These are phyloP conservation scores for Diaporthe caulivora DNA, from an alignment of 2,329 filamentous ascomycete species.

Conservation along the genomic window DNA sequence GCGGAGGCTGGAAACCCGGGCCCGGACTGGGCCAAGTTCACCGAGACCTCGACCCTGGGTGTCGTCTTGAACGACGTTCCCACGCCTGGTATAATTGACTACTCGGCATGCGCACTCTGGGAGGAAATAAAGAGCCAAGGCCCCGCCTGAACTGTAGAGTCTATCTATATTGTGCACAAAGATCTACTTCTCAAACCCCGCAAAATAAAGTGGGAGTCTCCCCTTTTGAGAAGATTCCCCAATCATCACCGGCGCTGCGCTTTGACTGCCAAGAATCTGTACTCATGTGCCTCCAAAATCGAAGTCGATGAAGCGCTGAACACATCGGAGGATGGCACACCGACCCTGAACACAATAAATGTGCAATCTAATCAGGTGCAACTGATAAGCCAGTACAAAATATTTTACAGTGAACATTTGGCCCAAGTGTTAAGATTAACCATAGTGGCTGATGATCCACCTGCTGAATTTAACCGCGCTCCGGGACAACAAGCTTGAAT, in stretches of 20 bases:
- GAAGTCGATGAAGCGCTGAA: background rate
- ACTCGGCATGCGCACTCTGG: background rate
- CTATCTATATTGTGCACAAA: background rate
- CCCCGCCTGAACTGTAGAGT: background rate
- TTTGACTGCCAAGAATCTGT: too few species aligned
- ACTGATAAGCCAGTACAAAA: slow-evolving; percentile 2
- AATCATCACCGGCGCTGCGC: too few species aligned
- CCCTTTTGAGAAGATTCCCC: too few species aligned
- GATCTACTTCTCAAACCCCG: background rate
- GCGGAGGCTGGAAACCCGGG: slow-evolving; percentile 7
- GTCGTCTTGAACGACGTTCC: background rate
- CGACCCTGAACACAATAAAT: background rate
- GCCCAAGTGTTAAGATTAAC: background rate
- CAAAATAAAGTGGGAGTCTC: background rate
- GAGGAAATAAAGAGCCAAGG: background rate
- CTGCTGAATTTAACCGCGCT: slow-evolving; percentile 11
- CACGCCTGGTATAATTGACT: background rate
- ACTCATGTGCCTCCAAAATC: background rate
- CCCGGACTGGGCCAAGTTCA: background rate
- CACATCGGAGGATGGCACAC: slow-evolving; percentile 2
- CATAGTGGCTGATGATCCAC: slow-evolving; percentile 3
- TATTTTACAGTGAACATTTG: background rate
- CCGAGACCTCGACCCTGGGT: background rate
- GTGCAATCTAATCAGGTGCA: slow-evolving; percentile 1
- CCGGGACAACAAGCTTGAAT: background rate